Evolutionary conservation across 345 rosid genomes (phyloP).

Genomic region (Acer campestre): DNA sequence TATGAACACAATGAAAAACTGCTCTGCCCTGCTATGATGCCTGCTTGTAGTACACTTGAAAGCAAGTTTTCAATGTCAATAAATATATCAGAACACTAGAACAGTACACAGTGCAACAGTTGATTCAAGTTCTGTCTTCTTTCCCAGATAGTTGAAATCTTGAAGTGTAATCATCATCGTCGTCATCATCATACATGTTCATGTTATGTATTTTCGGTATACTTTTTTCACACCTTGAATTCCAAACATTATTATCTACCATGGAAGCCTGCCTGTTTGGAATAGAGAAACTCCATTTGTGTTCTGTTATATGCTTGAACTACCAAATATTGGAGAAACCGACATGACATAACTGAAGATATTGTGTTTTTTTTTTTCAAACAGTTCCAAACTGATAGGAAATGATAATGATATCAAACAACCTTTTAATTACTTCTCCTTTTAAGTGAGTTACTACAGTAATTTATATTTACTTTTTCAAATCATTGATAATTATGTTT

Average conservation of each 20-base stretch:
- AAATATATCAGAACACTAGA: neutral
- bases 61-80: too few relatives aligned
- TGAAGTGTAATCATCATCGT: neutral
- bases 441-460: neutral
- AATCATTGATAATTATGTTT: too few relatives aligned
- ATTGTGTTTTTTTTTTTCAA: neutral
- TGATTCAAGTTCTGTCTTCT: too few relatives aligned
- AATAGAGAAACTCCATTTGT: neutral
- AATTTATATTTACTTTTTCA: too few relatives aligned
- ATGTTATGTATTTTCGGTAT: neutral
- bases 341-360: slow-evolving; percentile 2
- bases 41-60: neutral
- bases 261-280: neutral
- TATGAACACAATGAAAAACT: neutral
- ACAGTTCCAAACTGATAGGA: neutral
- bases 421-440: neutral
- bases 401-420: neutral
- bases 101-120: neutral
- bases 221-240: neutral
- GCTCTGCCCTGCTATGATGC: neutral
- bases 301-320: too few relatives aligned
- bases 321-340: too few relatives aligned
- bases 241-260: neutral
- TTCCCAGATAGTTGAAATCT: neutral
- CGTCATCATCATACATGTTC: neutral